Conservation (phyloP, 176 grass and related monocot genomes). For the Avena eriantha region DNA sequence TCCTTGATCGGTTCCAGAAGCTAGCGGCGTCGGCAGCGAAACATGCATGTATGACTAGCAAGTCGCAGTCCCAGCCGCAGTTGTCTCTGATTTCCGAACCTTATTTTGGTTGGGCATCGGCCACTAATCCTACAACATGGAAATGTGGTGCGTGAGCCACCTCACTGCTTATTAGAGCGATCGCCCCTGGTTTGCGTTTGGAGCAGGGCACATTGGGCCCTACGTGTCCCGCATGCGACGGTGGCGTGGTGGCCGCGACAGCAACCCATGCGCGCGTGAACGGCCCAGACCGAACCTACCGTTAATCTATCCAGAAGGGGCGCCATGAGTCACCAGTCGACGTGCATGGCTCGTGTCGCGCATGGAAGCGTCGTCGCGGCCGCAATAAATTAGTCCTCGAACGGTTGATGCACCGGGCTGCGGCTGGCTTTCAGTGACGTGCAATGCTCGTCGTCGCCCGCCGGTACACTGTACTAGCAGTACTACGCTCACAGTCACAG, state of each 20-base stretch:
- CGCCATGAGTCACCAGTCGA: neutral
- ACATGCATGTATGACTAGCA: too few relatives aligned
- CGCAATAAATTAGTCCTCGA: neutral
- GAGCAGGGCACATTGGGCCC: too few relatives aligned
- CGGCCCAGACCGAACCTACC: neutral
- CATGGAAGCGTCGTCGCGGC: slow-evolving; percentile 2
- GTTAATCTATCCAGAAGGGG: neutral
- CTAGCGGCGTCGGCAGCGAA: too few relatives aligned
- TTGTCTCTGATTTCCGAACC: too few relatives aligned
- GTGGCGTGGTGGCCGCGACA: neutral
- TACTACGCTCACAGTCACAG: too few relatives aligned
- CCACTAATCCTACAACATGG: too few relatives aligned
- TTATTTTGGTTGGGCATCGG: too few relatives aligned
- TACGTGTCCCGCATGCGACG: neutral
- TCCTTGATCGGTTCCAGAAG: too few relatives aligned
- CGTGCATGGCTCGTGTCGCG: slow-evolving; percentile 13
- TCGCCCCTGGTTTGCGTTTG: too few relatives aligned
- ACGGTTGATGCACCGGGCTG: neutral
- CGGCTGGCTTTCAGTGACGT: neutral
- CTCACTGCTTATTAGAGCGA: too few relatives aligned
- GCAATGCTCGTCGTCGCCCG: neutral
- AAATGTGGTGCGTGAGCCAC: neutral
- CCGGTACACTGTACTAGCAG: neutral
- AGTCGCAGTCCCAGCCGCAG: too few relatives aligned
- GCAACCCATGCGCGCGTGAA: neutral